A percentile compares a stretch with the other conserved stretches of the same genome.
Evolutionary conservation across 1,284 basidiomycete species (phyloP).

Genomic region (Rhodotorula sp.): DNA sequence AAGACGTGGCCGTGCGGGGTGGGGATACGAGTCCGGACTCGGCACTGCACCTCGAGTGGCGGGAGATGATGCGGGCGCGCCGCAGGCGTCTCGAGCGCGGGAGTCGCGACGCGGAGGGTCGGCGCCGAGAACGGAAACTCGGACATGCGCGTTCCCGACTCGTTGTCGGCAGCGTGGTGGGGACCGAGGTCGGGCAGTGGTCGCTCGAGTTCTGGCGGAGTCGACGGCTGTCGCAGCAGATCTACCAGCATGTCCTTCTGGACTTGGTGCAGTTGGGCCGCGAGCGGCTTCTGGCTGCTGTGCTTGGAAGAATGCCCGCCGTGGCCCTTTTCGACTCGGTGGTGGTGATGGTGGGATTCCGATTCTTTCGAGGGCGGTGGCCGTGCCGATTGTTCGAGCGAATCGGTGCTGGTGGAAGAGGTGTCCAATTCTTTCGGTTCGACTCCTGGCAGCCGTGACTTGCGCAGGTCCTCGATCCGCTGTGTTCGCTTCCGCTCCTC

Average conservation of each 20-base stretch:
- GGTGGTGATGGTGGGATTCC: too few species aligned
- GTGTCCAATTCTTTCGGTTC: not conserved
- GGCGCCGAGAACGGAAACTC: conserved; percentile 15
- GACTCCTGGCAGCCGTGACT: conserved; percentile 1
- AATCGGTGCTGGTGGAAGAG: too few species aligned
- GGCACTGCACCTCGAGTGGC: conserved; percentile 67
- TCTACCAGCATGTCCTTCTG: conserved; percentile 23
- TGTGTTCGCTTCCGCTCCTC: conserved; percentile 18
- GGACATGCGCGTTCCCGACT: not conserved
- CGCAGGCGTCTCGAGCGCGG: not conserved
- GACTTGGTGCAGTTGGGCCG: conserved; percentile 3
- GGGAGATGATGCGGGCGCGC: conserved; percentile 8
- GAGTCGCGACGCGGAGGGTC: conserved; percentile 6
- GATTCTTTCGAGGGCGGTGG: too few species aligned
- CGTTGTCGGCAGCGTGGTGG: not conserved
- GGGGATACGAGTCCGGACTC: conserved; percentile 94
- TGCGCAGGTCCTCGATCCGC: conserved; percentile 5
- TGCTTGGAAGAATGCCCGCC: too few species aligned
- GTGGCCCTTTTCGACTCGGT: not conserved
- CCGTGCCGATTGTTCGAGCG: too few species aligned
- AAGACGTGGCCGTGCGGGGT: conserved; percentile 93
- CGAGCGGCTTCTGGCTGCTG: not conserved
- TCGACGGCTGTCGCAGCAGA: conserved; percentile 29
- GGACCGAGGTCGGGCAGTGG: conserved; percentile 1
- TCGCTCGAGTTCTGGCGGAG: conserved; percentile 18